Percentiles rank a stretch among this genome's conserved stretches.
Conservation (phyloP, 306 rosid species). For the Pyrus pyrifolia region DNA sequence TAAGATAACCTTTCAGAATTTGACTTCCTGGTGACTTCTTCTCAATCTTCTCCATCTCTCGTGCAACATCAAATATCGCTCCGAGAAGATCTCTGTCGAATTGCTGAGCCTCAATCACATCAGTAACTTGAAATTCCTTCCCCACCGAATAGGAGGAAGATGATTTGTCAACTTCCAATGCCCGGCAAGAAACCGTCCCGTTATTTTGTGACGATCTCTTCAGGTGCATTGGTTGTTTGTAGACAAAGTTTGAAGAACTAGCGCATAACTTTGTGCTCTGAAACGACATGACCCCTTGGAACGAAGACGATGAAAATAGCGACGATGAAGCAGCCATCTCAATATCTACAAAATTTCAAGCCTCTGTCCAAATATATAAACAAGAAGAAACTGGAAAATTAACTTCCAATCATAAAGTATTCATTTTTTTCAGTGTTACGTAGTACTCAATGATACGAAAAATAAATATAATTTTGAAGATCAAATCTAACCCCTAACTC, state of each 20-base stretch:
- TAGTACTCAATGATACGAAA: too few species aligned
- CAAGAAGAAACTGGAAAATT: background rate
- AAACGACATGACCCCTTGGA: slow-evolving; percentile 31
- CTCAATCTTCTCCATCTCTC: slow-evolving; percentile 71
- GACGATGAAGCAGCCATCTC: slow-evolving; percentile 60
- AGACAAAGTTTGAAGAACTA: slow-evolving; percentile 8
- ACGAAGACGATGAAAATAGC: slow-evolving; percentile 28
- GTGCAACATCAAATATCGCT: slow-evolving; percentile 68
- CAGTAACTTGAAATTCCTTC: slow-evolving; percentile 62
- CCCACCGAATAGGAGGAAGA: slow-evolving; percentile 38
- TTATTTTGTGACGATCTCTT: slow-evolving; percentile 11
- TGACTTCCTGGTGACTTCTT: slow-evolving; percentile 67
- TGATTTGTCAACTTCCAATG: slow-evolving; percentile 36
- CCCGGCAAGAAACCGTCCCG: slow-evolving; percentile 23
- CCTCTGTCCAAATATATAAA: background rate
- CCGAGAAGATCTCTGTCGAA: slow-evolving; percentile 60
- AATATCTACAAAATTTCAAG: slow-evolving; percentile 1
- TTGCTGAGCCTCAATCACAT: slow-evolving; percentile 86
- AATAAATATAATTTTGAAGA: too few species aligned
- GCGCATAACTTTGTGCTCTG: slow-evolving; percentile 20
- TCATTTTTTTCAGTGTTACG: too few species aligned
- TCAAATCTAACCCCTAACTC: too few species aligned
- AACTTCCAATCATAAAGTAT: background rate
- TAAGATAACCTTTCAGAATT: slow-evolving; percentile 75
- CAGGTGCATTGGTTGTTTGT: slow-evolving; percentile 5